Conservation (phyloP, 192 early-diverging fungal species). For the Coemansia nantahalensis region DNA sequence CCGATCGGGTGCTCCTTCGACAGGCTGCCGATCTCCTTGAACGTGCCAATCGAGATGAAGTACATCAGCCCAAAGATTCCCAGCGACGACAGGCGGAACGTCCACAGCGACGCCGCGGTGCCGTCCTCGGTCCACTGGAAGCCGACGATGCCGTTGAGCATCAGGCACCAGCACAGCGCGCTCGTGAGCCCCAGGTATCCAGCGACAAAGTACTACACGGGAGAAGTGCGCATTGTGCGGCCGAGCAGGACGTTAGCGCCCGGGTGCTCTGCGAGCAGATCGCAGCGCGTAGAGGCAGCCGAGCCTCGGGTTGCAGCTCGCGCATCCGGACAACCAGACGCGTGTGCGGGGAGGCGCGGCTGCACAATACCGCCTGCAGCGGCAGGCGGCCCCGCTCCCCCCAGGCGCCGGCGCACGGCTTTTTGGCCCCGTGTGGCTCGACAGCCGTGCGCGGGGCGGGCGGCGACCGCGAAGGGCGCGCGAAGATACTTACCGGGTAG, state of each 20-base stretch:
- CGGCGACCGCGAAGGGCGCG: too few relatives aligned
- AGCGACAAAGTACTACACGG: conserved; percentile 75
- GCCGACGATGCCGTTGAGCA: conserved; percentile 93
- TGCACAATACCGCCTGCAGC: too few relatives aligned
- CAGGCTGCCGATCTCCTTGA: conserved; percentile 65
- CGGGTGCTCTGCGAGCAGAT: too few relatives aligned
- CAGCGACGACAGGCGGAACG: conserved; percentile 81
- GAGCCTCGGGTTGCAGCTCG: too few relatives aligned
- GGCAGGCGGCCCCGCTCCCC: too few relatives aligned
- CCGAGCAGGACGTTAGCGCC: too few relatives aligned
- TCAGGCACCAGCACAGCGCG: conserved; percentile 87
- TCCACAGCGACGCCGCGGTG: conserved; percentile 91
- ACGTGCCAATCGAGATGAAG: conserved; percentile 82
- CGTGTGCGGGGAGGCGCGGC: too few relatives aligned
- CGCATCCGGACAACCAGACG: conserved; percentile 1
- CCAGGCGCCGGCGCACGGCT: too few relatives aligned
- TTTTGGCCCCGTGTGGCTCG: too few relatives aligned
- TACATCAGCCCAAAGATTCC: conserved; percentile 76
- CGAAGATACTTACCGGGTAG: conserved; percentile 60
- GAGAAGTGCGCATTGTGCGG: too few relatives aligned
- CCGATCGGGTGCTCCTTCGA: conserved; percentile 61
- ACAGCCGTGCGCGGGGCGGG: too few relatives aligned
- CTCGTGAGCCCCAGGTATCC: conserved; percentile 77
- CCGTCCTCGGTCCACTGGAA: conserved; percentile 98
- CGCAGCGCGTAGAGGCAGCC: too few relatives aligned